Percentiles rank a stretch among this genome's conserved stretches.
Evolutionary conservation across 176 grass and related monocot genomes (phyloP).

Genomic region (Guadua angustifolia): DNA sequence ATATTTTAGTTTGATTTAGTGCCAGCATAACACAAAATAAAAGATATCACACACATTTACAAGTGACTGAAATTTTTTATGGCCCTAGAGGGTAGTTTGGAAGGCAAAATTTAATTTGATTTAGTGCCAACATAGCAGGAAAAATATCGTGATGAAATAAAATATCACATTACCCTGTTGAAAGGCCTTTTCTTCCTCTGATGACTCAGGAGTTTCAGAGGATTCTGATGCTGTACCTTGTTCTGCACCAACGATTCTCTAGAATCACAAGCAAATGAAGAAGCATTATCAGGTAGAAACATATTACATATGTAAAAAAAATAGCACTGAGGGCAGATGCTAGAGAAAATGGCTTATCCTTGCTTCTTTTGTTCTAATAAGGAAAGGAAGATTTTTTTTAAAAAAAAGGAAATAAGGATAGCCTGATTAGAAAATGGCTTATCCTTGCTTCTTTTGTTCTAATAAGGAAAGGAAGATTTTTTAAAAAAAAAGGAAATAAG

Average conservation of each 20-base stretch:
- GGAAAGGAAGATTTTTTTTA: conserved; percentile 6
- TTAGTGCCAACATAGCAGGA: neutral
- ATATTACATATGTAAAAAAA: conserved; percentile 23
- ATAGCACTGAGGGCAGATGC: neutral
- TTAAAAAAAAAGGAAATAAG: conserved; percentile 20
- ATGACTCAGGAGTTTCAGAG: conserved; percentile 52
- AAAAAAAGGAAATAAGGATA: too few relatives aligned
- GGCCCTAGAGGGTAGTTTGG: neutral
- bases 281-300: conserved; percentile 26
- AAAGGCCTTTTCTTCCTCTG: conserved; percentile 72
- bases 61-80: neutral
- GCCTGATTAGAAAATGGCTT: too few relatives aligned
- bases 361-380: conserved; percentile 18
- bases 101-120: neutral
- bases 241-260: conserved; percentile 71
- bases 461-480: too few relatives aligned
- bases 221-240: conserved; percentile 54
- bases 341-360: neutral
- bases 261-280: conserved; percentile 41
- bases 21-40: neutral
- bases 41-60: conserved; percentile 11
- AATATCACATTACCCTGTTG: conserved; percentile 58
- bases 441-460: too few relatives aligned
- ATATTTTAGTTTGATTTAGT: conserved; percentile 14
- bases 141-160: neutral